A percentile compares a stretch with the other conserved stretches of the same genome.
phyloP scores from a whole-genome alignment of 176 grass and related monocot genomes.

The Aegilops longissima region DNA sequence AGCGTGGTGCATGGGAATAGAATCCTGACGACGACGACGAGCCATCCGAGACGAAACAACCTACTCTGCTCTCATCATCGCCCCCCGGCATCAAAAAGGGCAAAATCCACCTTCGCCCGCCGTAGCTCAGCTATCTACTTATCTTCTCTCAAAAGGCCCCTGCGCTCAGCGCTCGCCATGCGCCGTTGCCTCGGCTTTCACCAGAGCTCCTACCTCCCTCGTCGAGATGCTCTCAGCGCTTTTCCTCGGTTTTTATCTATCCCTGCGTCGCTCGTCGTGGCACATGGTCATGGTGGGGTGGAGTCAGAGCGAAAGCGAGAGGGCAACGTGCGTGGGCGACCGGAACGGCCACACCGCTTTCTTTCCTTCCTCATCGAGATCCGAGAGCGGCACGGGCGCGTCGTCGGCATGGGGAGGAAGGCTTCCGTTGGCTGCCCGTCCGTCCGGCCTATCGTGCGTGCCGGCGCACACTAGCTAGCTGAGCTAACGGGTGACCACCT shows the following conservation, averaged over 20 bases:
- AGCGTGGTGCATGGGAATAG: conserved; percentile 32
- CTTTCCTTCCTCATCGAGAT: too few relatives aligned
- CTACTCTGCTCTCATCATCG: not conserved
- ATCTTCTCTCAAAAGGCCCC: not conserved
- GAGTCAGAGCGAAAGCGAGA: not conserved
- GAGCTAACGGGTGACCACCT: not conserved
- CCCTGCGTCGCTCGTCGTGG: not conserved
- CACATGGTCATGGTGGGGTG: not conserved
- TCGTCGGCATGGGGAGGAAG: too few relatives aligned
- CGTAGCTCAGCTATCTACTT: not conserved
- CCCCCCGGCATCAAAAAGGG: not conserved
- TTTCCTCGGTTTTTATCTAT: not conserved
- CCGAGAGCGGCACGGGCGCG: too few relatives aligned
- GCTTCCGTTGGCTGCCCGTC: too few relatives aligned
- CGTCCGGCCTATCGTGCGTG: too few relatives aligned
- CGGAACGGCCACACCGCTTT: too few relatives aligned
- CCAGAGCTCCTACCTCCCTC: not conserved
- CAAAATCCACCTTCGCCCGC: not conserved
- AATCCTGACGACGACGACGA: conserved; percentile 27
- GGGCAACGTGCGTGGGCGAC: too few relatives aligned
- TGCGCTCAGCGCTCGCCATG: not conserved
- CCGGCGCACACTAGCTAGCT: too few relatives aligned
- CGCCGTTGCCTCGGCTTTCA: not conserved
- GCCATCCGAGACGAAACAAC: not conserved
- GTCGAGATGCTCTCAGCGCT: not conserved